Percentiles rank a stretch among this genome's conserved stretches.
These are phyloP conservation scores for Trametes maxima DNA, from an alignment of 768 basidiomycete genomes.

Conservation along the genomic window DNA sequence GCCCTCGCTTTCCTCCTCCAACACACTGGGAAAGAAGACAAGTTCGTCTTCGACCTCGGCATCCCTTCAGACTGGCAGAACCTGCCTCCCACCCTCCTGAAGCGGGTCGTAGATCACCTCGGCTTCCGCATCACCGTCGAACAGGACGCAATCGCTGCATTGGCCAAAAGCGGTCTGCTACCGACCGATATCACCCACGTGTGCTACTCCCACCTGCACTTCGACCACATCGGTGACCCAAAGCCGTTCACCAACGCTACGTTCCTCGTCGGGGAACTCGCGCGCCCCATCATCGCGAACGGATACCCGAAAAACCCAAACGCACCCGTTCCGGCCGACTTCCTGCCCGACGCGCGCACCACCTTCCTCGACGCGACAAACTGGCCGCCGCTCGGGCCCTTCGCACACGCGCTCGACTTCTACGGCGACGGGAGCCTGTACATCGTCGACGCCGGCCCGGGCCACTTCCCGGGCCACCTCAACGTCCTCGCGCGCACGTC, in stretches of 20 bases:
- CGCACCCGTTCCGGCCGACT: slow-evolving; percentile 23
- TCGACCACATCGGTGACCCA: slow-evolving; percentile 53
- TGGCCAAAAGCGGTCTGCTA: slow-evolving; percentile 47
- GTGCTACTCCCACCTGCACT: slow-evolving; percentile 55
- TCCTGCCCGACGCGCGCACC: slow-evolving; percentile 22
- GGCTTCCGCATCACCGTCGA: slow-evolving; percentile 6
- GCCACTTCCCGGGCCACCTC: slow-evolving; percentile 58
- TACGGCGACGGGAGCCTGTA: slow-evolving; percentile 61
- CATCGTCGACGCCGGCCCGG: slow-evolving; percentile 54
- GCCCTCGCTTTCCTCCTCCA: slow-evolving; percentile 54
- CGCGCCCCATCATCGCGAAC: slow-evolving; percentile 37
- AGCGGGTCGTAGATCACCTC: neutral
- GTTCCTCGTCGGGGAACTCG: slow-evolving; percentile 50
- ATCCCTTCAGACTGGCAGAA: slow-evolving; percentile 44
- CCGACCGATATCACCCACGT: slow-evolving; percentile 48
- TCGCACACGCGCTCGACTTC: slow-evolving; percentile 46
- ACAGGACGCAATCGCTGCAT: slow-evolving; percentile 45
- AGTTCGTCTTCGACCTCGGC: slow-evolving; percentile 55
- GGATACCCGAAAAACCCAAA: slow-evolving; percentile 47
- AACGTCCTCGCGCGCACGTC: slow-evolving; percentile 59
- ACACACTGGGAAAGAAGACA: slow-evolving; percentile 40
- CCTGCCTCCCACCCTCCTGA: neutral
- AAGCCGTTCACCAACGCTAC: slow-evolving; percentile 45
- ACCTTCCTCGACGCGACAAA: slow-evolving; percentile 33
- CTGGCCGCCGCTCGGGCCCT: slow-evolving; percentile 48